phyloP scores from a whole-genome alignment of 2,329 filamentous ascomycete species.

The Venturia pyrina region DNA sequence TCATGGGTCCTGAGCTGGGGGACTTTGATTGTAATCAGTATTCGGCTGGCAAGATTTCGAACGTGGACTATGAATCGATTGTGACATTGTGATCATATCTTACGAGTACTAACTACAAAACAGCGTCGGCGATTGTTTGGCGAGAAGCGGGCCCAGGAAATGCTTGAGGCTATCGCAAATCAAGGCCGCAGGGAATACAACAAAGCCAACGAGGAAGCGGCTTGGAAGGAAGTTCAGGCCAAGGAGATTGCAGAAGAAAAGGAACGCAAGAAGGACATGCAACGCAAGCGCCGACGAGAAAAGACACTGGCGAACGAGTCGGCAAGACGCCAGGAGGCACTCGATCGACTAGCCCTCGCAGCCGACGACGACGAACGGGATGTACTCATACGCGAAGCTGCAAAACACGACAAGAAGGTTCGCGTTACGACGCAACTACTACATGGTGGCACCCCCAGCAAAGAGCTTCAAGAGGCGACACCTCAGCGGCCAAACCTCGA shows the following conservation, averaged over 20 bases:
- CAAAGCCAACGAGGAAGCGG: conserved; percentile 66
- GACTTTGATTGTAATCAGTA: not conserved
- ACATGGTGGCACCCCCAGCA: conserved; percentile 63
- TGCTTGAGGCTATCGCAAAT: conserved; percentile 58
- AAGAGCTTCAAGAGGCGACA: conserved; percentile 64
- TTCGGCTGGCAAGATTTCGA: not conserved
- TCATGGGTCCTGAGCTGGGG: not conserved
- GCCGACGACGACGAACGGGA: conserved; percentile 74
- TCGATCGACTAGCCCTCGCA: conserved; percentile 67
- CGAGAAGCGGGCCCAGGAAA: conserved; percentile 44
- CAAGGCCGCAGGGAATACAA: conserved; percentile 68
- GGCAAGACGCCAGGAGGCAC: conserved; percentile 71
- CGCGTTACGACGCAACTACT: conserved; percentile 81
- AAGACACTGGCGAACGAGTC: conserved; percentile 85
- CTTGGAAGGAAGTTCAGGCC: conserved; percentile 76
- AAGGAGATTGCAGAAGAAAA: conserved; percentile 91
- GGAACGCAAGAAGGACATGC: conserved; percentile 99
- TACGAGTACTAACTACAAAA: not conserved
- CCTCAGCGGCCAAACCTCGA: conserved; percentile 72
- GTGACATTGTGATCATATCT: not conserved
- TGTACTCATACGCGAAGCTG: conserved; percentile 74
- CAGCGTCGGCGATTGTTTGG: conserved; percentile 50
- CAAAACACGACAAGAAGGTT: conserved; percentile 85
- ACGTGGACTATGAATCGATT: not conserved
- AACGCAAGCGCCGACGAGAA: conserved; percentile 87